Percentiles rank a stretch among this genome's conserved stretches.
Conservation (phyloP, 306 rosid species). For the Ammopiptanthus mongolicus region DNA sequence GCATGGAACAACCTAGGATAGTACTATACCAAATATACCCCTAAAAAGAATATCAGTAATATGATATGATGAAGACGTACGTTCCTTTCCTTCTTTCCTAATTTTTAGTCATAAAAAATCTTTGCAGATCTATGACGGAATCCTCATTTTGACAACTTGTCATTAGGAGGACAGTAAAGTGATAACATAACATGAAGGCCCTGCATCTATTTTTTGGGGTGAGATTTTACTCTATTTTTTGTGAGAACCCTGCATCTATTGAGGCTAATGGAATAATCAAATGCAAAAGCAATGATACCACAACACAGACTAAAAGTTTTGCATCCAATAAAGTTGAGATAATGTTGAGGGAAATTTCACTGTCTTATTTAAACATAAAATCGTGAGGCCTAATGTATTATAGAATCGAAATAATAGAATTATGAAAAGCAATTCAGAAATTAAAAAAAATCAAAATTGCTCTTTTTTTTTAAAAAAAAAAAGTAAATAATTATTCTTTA, state of each 20-base stretch:
- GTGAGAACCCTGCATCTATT: constrained; percentile 42
- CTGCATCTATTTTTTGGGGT: constrained; percentile 32
- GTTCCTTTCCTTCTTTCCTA: constrained; percentile 1
- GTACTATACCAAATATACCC: background rate
- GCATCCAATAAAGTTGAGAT: background rate
- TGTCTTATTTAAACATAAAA: background rate
- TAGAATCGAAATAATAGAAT: background rate
- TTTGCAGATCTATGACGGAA: background rate
- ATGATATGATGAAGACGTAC: background rate
- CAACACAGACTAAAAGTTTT: background rate
- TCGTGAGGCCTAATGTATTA: background rate
- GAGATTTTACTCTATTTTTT: too few species aligned
- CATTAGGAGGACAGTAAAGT: constrained; percentile 48
- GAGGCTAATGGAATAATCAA: constrained; percentile 63
- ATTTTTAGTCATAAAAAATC: background rate
- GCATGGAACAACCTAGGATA: constrained; percentile 14
- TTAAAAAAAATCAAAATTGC: background rate
- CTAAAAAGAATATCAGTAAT: background rate
- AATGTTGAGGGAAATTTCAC: background rate
- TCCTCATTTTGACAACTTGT: background rate
- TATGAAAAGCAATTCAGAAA: too few species aligned
- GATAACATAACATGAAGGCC: constrained; percentile 54
- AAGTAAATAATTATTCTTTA: too few species aligned
- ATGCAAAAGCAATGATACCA: constrained; percentile 28
- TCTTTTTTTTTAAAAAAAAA: too few species aligned